Base-by-base conservation (phyloP, 331 rosid species). In the Stylosanthes scabra region DNA sequence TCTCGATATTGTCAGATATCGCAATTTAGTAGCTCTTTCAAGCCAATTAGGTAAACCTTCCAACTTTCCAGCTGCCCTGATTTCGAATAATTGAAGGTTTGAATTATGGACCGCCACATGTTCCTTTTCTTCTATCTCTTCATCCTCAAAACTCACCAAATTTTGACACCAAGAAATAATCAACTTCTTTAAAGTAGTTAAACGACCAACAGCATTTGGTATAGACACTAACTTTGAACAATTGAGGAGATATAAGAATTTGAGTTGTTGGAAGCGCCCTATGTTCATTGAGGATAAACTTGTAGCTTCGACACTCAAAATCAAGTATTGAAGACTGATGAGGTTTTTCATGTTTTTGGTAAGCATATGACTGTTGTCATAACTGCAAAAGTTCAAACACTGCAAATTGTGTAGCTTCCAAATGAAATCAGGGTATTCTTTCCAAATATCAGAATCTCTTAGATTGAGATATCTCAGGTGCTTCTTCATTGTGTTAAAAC, bases 391-490 rank as follows among this genome's bases (percentile, higher is more conserved):
- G 44, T 0, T 1, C 40, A 83, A 59, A 41, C 55, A 7, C 50
- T 80, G 78, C 46, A 84, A 47, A 58, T 37, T 57, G 2, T 62
- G 76, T 34, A 84, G 68, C 66, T n/a, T 64, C 42, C 78, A 72
- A 44, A 84, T 73, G 34, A 81, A 80, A 34, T 69, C 9, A 1
- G 81, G 81, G 9, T 77, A 74, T 25, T 10, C 55, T 56, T 54
- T 41, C 47, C 77, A 29, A 11, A 0, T 57, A 0, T 59, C 68
- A 13, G 27, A 5, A 62, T 50, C 63, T 11, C 41, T n/a, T 9
- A 84, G 44, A 66, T 70, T n/a, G 11, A 84, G 83, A 59, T 25
- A 76, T 64, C 83, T 80, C 80, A 84, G 59, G 68, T 76, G 80
- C 41, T 55, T 68, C 1, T 31, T 31, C 74, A 83, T 42, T 3